Base-by-base conservation (phyloP, 1,284 basidiomycete genomes). In the Naganishia liquefaciens region DNA sequence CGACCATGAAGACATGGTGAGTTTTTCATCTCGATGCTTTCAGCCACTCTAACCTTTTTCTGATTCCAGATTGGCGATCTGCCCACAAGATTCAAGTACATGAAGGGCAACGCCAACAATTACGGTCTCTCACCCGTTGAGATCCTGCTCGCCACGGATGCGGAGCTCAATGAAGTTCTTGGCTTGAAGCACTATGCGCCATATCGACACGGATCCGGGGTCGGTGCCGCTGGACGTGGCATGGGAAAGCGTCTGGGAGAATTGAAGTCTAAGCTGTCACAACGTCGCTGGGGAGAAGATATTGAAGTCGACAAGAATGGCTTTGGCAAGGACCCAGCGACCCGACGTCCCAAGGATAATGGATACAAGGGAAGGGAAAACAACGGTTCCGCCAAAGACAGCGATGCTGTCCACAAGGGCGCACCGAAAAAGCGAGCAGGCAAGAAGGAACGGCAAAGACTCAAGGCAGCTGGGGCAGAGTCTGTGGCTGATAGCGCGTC, bases 1-100 rank as follows among this genome's bases (percentile, higher is more conserved):
- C 21, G 93, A 97, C 70, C 96, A 97, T 81, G 97, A 98, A 78
- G 94, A 97, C 75, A 85, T 96, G 82, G 92, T 93, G 6, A 44
- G 27, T 54, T 47, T 9, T n/a, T 49, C n/a, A 19, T 5, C 9
- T 27, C 43, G 46, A 10, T 37, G 33, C 39, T 23, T 15, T 13
- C 27, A 10, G 15, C 25, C 30, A n/a, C 55, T 64, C 44, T 30
- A 55, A 70, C 55, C 23, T 25, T 43, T 67, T 51, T 54, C 40
- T 37, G 49, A 53, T 28, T 28, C 42, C 72, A 92, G 90, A 88
- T 95, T 66, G 94, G 89, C 6, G 92, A 88, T 75, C 81, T 93
- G 70, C 88, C 92, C 1, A 98, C 95, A 0, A 88, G 93, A 15
- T 99, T 99, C 86, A 89, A 91, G 75, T 99, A 99, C 76, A 83